A percentile compares a stretch with the other conserved stretches of the same genome.
phyloP scores from a whole-genome alignment of 2,329 filamentous ascomycete genomes.

The Cordyceps fumosorosea region DNA sequence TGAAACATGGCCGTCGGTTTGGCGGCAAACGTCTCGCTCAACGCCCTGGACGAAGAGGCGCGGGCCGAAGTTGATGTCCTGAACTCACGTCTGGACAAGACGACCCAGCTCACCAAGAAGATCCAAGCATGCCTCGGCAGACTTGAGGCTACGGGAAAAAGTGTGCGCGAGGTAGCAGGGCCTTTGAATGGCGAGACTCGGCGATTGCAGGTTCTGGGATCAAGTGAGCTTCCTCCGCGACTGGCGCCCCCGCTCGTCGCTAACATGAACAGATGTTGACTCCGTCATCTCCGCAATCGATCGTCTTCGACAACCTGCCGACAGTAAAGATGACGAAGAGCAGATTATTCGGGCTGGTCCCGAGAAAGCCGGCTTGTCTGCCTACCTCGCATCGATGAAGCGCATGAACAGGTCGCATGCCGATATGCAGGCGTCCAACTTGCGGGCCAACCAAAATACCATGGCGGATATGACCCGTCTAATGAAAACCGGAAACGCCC shows the following conservation, averaged over 20 bases:
- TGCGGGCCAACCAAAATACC: conserved; percentile 86
- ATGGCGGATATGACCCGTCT: conserved; percentile 73
- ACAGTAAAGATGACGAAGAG: conserved; percentile 88
- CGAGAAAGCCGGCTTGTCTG: conserved; percentile 70
- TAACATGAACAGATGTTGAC: conserved; percentile 63
- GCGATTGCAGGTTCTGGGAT: conserved; percentile 77
- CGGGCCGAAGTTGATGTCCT: conserved; percentile 64
- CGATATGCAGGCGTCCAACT: conserved; percentile 83
- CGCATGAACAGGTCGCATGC: conserved; percentile 77
- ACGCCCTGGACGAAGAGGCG: conserved; percentile 57
- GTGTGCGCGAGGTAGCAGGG: conserved; percentile 83
- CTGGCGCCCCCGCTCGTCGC: neutral
- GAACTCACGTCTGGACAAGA: conserved; percentile 77
- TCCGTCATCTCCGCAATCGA: conserved; percentile 81
- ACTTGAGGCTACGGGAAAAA: conserved; percentile 81
- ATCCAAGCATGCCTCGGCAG: conserved; percentile 82
- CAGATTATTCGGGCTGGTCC: conserved; percentile 85
- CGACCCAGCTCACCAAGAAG: conserved; percentile 87
- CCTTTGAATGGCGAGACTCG: conserved; percentile 91
- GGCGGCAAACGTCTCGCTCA: conserved; percentile 34
- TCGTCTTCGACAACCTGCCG: conserved; percentile 78
- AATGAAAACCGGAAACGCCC: conserved; percentile 70
- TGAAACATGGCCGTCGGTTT: conserved; percentile 45
- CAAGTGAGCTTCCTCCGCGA: conserved; percentile 47
- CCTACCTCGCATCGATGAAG: conserved; percentile 85